Base-by-base conservation (phyloP, 2,329 filamentous ascomycete genomes). In the Fusarium euwallaceae region DNA sequence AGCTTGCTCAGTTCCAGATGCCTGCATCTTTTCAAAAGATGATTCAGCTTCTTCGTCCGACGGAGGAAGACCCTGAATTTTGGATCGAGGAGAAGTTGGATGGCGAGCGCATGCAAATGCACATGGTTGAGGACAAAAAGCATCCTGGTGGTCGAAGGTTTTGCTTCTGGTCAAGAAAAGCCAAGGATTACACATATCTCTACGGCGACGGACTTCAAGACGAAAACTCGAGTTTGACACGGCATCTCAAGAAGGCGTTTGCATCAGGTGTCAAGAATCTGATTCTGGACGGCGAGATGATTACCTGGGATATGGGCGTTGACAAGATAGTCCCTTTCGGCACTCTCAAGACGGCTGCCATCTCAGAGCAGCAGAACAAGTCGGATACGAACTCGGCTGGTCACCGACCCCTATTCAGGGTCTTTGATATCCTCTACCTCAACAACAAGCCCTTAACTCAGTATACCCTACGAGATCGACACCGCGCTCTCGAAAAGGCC, bases 11-110 rank as follows among this genome's bases (percentile, higher is more conserved):
- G 74, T 98, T 97, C 73, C 95, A 98, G 81, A 93, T 94, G 87
- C 90, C 94, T 37, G 91, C 92, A 0, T 88, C 86, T 3, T 94
- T 98, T 76, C 90, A 95, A 64, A 93, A 92, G 79, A 94, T 97
- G 89, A 91, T 97, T 2, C 86, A 90, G 20, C 91, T 88, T 64
- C 83, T 92, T 83, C 89, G 90, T 3, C 87, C 89, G 0, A 92
- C 90, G 0, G 89, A 92, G 27, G 91, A 94, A 0, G 92, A 97
- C 62, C 86, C 88, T 0, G 91, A 93, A 10, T 99, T 97, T 80
- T 98, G 95, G 95, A 97, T 98, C 58, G 97, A 99, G 82, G 97
- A 99, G 84, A 99, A 99, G 83, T 87, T 99, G 10, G 97, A 99
- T 76, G 97, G 97, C 2, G 97, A 99, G 83, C 91, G 97, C 29